Percentiles rank a stretch among this genome's conserved stretches.
These are phyloP conservation scores for Simplicillium sp. DNA, from an alignment of 2,329 filamentous ascomycete genomes.

Conservation along the genomic window DNA sequence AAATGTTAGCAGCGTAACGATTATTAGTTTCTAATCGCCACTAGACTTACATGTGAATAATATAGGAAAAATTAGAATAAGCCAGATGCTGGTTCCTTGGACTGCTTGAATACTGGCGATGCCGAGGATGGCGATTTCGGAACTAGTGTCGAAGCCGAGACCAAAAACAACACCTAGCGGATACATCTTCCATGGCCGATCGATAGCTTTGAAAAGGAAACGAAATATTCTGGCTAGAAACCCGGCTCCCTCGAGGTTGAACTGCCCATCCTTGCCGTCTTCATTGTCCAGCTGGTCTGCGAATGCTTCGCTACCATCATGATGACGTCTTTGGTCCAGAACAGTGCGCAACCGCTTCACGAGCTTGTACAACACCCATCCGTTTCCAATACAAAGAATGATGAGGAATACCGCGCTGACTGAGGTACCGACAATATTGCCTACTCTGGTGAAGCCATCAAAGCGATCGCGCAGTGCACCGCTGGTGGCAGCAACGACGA, in stretches of 20 bases:
- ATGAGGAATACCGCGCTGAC: slow-evolving; percentile 79
- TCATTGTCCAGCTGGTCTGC: slow-evolving; percentile 11
- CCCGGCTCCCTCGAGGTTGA: slow-evolving; percentile 68
- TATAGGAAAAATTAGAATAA: slow-evolving; percentile 84
- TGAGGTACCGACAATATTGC: slow-evolving; percentile 81
- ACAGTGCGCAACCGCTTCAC: slow-evolving; percentile 57
- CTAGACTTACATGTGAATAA: slow-evolving; percentile 65
- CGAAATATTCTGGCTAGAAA: slow-evolving; percentile 64
- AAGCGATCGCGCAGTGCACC: slow-evolving; percentile 76
- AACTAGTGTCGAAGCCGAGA: slow-evolving; percentile 90
- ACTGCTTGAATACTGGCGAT: slow-evolving; percentile 83
- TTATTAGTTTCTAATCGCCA: not conserved
- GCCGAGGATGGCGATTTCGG: slow-evolving; percentile 83
- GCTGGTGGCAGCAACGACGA: slow-evolving; percentile 85
- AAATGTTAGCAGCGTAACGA: not conserved
- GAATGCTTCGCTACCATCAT: slow-evolving; percentile 13
- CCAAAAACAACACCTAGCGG: slow-evolving; percentile 83
- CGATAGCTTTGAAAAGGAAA: slow-evolving; percentile 64
- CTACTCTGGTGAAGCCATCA: slow-evolving; percentile 67
- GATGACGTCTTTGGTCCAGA: slow-evolving; percentile 27
- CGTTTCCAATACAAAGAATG: slow-evolving; percentile 72
- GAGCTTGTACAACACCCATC: slow-evolving; percentile 74
- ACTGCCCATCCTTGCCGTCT: slow-evolving; percentile 31
- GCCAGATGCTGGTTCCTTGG: slow-evolving; percentile 81
- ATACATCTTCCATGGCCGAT: slow-evolving; percentile 91